These are phyloP conservation scores for Apiotrichum akiyoshidainum DNA, from an alignment of 1,284 basidiomycete species.

Conservation along the genomic window DNA sequence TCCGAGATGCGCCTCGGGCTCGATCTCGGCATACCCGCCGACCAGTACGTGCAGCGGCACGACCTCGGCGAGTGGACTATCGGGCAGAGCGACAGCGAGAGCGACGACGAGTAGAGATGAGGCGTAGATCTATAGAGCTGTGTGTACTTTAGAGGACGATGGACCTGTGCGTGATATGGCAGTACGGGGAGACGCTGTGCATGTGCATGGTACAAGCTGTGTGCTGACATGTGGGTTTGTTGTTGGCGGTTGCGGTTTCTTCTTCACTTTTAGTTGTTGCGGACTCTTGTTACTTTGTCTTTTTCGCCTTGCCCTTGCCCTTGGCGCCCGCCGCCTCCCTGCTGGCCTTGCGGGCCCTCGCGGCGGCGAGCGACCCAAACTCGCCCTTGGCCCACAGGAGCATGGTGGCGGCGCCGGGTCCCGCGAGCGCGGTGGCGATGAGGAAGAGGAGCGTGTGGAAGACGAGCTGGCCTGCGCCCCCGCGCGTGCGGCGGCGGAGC, in stretches of 20 bases:
- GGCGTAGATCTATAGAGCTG: background rate
- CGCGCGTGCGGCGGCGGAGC: constrained; percentile 3
- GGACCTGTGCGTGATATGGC: no score
- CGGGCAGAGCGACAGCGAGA: constrained; percentile 12
- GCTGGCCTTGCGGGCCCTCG: background rate
- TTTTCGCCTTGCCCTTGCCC: no score
- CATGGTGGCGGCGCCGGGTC: constrained; percentile 16
- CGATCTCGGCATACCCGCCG: background rate
- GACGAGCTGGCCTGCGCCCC: background rate
- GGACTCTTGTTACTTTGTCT: no score
- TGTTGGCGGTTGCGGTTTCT: no score
- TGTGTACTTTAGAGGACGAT: background rate
- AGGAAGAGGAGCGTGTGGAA: background rate
- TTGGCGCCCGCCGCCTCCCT: no score
- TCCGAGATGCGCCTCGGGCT: constrained; percentile 30
- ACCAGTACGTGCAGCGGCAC: background rate
- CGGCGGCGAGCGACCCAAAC: constrained; percentile 8
- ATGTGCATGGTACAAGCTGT: no score
- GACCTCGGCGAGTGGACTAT: constrained; percentile 11
- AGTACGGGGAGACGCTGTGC: no score
- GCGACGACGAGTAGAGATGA: constrained; percentile 5
- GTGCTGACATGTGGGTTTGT: no score
- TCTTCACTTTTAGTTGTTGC: no score
- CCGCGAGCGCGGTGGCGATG: background rate
- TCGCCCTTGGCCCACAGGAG: constrained; percentile 17